These are phyloP conservation scores for Myxozyma neglecta DNA, from an alignment of 805 yeast species.

Conservation along the genomic window DNA sequence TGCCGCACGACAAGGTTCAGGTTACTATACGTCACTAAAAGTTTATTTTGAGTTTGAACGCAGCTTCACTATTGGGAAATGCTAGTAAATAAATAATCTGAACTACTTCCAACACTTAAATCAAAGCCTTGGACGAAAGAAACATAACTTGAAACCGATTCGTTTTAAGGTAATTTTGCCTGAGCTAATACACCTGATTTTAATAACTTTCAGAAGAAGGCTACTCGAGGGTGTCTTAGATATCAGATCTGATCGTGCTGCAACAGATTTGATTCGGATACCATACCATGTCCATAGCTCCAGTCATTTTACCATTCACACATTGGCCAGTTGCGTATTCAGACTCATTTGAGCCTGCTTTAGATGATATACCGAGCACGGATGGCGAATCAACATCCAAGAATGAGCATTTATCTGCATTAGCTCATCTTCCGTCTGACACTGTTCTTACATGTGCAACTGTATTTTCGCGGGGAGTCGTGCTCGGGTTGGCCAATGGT, in stretches of 20 bases:
- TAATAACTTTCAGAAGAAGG: no score
- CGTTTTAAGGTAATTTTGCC: no score
- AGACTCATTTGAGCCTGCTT: conserved; percentile 5
- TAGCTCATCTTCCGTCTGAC: conserved; percentile 16
- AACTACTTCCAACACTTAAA: no score
- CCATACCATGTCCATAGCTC: conserved; percentile 20
- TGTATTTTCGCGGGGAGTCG: conserved; percentile 26
- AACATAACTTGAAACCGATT: no score
- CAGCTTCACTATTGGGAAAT: no score
- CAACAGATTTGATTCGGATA: not conserved
- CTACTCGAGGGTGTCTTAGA: no score
- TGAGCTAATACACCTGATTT: no score
- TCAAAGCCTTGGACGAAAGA: no score
- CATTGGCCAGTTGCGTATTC: conserved; percentile 29
- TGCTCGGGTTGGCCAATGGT: conserved; percentile 27
- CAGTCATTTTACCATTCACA: conserved; percentile 30
- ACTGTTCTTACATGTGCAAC: conserved; percentile 27
- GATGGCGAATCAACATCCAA: not conserved
- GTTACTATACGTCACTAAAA: no score
- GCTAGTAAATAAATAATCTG: no score
- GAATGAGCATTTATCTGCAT: conserved; percentile 9
- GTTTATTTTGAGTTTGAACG: no score
- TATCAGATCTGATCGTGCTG: not conserved
- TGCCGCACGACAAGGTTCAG: no score
- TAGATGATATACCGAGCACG: not conserved